A percentile compares a stretch with the other conserved stretches of the same genome.
These are phyloP conservation scores for Phytophthora idaei DNA, from an alignment of 352 stramenopile genomes.

Conservation along the genomic window DNA sequence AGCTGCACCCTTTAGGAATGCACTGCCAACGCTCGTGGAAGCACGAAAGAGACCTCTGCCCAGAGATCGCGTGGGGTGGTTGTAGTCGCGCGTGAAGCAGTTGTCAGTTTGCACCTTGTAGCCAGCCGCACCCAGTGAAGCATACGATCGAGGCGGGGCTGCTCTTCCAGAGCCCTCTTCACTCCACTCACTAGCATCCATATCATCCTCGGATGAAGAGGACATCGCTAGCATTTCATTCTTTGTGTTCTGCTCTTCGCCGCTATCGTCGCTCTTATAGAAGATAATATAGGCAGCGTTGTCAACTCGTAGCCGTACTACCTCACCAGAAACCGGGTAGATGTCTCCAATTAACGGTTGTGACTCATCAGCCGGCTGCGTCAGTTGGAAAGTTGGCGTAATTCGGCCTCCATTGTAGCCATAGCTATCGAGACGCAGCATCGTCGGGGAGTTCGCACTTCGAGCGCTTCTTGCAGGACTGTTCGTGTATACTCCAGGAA, in stretches of 20 bases:
- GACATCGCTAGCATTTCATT: slow-evolving; percentile 54
- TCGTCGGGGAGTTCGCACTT: slow-evolving; percentile 33
- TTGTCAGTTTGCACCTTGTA: slow-evolving; percentile 90
- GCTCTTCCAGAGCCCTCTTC: slow-evolving; percentile 40
- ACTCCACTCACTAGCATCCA: slow-evolving; percentile 41
- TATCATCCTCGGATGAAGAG: slow-evolving; percentile 53
- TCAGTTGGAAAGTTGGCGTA: slow-evolving; percentile 65
- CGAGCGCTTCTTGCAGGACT: slow-evolving; percentile 46
- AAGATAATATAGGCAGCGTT: slow-evolving; percentile 90
- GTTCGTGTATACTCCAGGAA: slow-evolving; percentile 31
- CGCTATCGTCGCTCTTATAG: slow-evolving; percentile 77
- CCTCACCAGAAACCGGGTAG: slow-evolving; percentile 74
- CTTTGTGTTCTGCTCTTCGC: slow-evolving; percentile 41
- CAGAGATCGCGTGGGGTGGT: slow-evolving; percentile 79
- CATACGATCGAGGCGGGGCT: slow-evolving; percentile 71
- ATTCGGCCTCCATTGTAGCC: slow-evolving; percentile 52
- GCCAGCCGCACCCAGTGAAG: slow-evolving; percentile 76
- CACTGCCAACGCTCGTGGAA: slow-evolving; percentile 86
- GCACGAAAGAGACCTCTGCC: slow-evolving; percentile 80
- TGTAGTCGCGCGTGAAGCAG: slow-evolving; percentile 84
- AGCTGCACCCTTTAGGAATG: slow-evolving; percentile 82
- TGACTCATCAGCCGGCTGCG: slow-evolving; percentile 58
- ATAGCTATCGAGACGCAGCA: slow-evolving; percentile 40
- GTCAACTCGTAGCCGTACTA: slow-evolving; percentile 73
- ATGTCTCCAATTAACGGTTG: slow-evolving; percentile 71